Percentiles rank a stretch among this genome's conserved stretches.
Conservation (phyloP, 148 eudicot genomes). For the Rhododendron ovatum region DNA sequence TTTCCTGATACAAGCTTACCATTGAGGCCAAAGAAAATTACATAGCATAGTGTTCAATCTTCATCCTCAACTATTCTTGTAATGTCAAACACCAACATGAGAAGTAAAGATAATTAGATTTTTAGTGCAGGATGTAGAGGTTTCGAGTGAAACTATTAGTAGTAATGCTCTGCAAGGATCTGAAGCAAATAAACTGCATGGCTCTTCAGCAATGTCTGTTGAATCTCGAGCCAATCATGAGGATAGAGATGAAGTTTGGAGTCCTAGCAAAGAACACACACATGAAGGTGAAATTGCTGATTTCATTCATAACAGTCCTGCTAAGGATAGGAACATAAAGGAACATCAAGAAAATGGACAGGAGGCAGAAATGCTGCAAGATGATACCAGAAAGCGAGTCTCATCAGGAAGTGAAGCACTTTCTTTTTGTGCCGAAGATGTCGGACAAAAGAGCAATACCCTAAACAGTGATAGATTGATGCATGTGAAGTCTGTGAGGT, state of each 20-base stretch:
- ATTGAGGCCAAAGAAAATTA: constrained; percentile 23
- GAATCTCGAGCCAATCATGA: background rate
- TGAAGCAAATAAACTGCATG: background rate
- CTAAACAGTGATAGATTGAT: constrained; percentile 26
- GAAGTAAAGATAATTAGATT: background rate
- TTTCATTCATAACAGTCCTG: background rate
- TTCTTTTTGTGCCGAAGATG: constrained; percentile 11
- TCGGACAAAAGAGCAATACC: background rate
- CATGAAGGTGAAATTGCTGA: background rate
- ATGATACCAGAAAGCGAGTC: constrained; percentile 8
- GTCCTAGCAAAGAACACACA: background rate
- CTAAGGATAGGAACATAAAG: constrained; percentile 9
- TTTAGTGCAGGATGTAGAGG: background rate
- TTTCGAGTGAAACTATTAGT: background rate
- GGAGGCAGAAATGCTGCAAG: constrained; percentile 13
- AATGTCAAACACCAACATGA: background rate
- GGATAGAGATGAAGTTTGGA: background rate
- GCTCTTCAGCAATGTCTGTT: background rate
- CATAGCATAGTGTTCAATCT: constrained; percentile 15
- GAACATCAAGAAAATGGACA: constrained; percentile 28
- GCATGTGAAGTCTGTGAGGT: constrained; percentile 66
- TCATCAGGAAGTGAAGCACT: background rate
- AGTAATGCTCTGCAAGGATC: constrained; percentile 7
- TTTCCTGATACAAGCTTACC: constrained; percentile 14
- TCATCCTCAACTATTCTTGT: constrained; percentile 17